phyloP scores from a whole-genome alignment of 2,329 filamentous ascomycete species.

The Chaetoscypha palmicola region DNA sequence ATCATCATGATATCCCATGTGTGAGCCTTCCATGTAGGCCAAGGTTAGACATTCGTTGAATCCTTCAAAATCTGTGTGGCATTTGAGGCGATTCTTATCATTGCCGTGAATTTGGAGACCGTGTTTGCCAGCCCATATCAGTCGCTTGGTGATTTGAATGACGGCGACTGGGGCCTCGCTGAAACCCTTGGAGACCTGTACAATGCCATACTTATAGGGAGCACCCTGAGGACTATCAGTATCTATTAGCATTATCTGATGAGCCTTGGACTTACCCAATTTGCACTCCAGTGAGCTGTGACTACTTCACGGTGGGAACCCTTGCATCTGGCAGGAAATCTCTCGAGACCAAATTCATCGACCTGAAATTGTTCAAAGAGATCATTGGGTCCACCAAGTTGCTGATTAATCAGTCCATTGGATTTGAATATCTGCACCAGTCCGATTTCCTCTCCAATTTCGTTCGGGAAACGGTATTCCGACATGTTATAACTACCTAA shows the following conservation, averaged over 20 bases:
- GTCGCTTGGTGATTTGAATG: constrained; percentile 41
- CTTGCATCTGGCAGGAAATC: constrained; percentile 36
- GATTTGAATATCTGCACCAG: constrained; percentile 50
- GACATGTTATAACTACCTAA: constrained; percentile 27
- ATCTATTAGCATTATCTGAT: background rate
- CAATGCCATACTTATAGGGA: constrained; percentile 59
- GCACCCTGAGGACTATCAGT: constrained; percentile 41
- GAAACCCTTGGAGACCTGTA: constrained; percentile 45
- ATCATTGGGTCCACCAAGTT: constrained; percentile 50
- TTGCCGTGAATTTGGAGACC: constrained; percentile 29
- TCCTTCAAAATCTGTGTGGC: background rate
- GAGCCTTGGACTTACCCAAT: constrained; percentile 38
- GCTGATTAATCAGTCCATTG: constrained; percentile 43
- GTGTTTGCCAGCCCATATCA: constrained; percentile 47
- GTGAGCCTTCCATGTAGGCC: constrained; percentile 54
- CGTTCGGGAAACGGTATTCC: constrained; percentile 41
- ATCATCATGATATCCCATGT: constrained; percentile 59
- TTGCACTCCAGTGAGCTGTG: constrained; percentile 46
- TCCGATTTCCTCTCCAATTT: constrained; percentile 39
- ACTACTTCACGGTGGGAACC: constrained; percentile 37
- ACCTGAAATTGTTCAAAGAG: constrained; percentile 48
- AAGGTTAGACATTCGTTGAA: constrained; percentile 60
- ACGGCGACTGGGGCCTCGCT: constrained; percentile 41
- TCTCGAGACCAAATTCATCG: constrained; percentile 39
- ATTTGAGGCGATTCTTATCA: constrained; percentile 25